phyloP scores from a whole-genome alignment of 495 filamentous ascomycete species.

The Durotheca rogersii region DNA sequence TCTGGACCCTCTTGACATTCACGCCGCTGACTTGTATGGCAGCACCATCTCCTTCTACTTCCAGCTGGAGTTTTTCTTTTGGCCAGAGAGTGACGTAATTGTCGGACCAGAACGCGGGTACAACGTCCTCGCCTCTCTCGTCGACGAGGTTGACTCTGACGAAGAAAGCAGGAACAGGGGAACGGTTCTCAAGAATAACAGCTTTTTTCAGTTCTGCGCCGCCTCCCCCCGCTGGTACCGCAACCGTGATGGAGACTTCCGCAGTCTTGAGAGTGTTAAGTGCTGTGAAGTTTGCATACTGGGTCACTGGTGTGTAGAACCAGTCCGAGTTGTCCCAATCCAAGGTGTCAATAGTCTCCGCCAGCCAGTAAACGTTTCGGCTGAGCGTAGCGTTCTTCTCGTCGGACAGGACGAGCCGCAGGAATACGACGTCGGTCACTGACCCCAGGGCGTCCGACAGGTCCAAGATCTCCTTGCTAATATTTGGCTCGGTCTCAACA shows the following conservation, averaged over 20 bases:
- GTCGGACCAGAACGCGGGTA: slow-evolving; percentile 59
- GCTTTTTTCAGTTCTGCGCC: not conserved
- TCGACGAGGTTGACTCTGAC: slow-evolving; percentile 52
- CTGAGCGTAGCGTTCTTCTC: slow-evolving; percentile 43
- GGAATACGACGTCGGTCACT: slow-evolving; percentile 51
- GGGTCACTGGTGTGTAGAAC: slow-evolving; percentile 58
- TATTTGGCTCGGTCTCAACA: slow-evolving; percentile 40
- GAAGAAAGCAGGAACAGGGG: slow-evolving; percentile 58
- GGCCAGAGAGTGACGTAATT: slow-evolving; percentile 66
- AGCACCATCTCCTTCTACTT: slow-evolving; percentile 24
- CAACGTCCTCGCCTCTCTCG: slow-evolving; percentile 41
- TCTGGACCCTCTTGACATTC: slow-evolving; percentile 25
- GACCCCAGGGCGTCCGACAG: slow-evolving; percentile 37
- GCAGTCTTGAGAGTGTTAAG: slow-evolving; percentile 46
- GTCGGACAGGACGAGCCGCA: slow-evolving; percentile 50
- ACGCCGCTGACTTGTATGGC: slow-evolving; percentile 32
- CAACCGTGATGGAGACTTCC: slow-evolving; percentile 35
- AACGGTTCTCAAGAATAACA: slow-evolving; percentile 55
- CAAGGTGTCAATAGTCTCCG: slow-evolving; percentile 49
- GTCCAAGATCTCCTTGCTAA: slow-evolving; percentile 35
- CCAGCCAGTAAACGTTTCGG: slow-evolving; percentile 65
- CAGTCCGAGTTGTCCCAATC: slow-evolving; percentile 59
- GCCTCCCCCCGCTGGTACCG: not conserved
- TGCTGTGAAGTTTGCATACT: slow-evolving; percentile 54
- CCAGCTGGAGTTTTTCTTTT: slow-evolving; percentile 48